phyloP scores from a whole-genome alignment of 441 rosid species.

The Macaranga tanarius region DNA sequence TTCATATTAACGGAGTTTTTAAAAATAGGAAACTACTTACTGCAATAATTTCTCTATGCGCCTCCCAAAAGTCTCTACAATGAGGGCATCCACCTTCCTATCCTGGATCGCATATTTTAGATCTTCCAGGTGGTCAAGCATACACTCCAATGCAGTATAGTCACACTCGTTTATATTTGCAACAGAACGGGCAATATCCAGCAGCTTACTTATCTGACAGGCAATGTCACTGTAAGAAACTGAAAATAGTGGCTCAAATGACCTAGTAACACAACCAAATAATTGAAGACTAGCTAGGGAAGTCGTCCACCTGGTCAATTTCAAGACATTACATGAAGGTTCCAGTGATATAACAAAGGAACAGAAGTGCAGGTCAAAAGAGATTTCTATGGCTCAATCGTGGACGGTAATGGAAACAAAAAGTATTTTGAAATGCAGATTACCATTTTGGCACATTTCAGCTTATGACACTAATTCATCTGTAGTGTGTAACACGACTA shows the following conservation, averaged over 20 bases:
- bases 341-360: neutral
- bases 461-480: slow-evolving; percentile 1
- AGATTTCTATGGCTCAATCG: neutral
- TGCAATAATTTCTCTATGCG: slow-evolving; percentile 90
- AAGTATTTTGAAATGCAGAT: neutral
- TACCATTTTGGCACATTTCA: neutral
- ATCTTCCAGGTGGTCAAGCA: slow-evolving; percentile 84
- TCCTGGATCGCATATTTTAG: slow-evolving; percentile 92
- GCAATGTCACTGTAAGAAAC: slow-evolving; percentile 22
- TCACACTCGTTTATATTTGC: slow-evolving; percentile 68
- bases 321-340: neutral
- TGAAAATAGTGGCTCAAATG: neutral
- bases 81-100: slow-evolving; percentile 91
- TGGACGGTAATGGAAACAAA: neutral
- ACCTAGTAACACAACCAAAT: slow-evolving; percentile 4
- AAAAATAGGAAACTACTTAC: slow-evolving; percentile 42
- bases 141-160: slow-evolving; percentile 62
- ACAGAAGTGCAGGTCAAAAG: neutral
- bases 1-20: slow-evolving; percentile 9
- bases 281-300: neutral
- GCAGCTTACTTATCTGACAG: slow-evolving; percentile 76
- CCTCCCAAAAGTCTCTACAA: slow-evolving; percentile 97
- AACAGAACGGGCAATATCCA: slow-evolving; percentile 71
- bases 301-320: neutral
- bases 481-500: slow-evolving; percentile 5